Base-by-base conservation (phyloP, 768 basidiomycete species). In the Boletales sp. region DNA sequence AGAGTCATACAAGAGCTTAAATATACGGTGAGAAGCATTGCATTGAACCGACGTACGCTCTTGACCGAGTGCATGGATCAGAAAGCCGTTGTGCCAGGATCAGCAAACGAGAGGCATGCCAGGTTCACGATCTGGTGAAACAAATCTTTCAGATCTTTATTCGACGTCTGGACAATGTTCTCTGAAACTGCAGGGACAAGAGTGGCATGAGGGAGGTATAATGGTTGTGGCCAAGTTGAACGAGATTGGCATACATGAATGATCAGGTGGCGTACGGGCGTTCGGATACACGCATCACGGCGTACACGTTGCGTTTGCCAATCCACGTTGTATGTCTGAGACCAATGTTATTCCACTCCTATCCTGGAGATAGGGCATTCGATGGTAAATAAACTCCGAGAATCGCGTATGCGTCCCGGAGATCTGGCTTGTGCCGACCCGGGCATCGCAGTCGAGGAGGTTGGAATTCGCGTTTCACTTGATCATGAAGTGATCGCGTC, bases 241-340 rank as follows among this genome's bases (percentile, higher is more conserved):
- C 32, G 14, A 48, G 47, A 51, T 53, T 49, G 50, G 28, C 51
- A 38, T 17, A 35, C 28, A 51, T 40, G 41, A 18, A 36, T 46
- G 55, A 47, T 43, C 39, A 21, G 32, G 28, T 44, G 40, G 48
- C 19, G 36, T 28, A 39, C 28, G 39, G 41, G 36, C 8, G 2
- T 38, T 32, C 11, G 36, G 14, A 39, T 13, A 36, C 17, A n/a
- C 41, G 33, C 58, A 60, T 49, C 40, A 52, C 36, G 57, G 34
- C 21, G 25, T 33, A 48, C 63, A 62, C 57, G 63, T 59, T 64
- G 52, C 45, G 28, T 13, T 19, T 37, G 50, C 42, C 50, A 62
- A 57, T 54, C 37, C 57, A 65, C 49, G 59, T 52, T 57, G 56
- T 31, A 41, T n/a, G 41, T 44, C 35, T 25, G 38, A 36, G 42